Base-by-base conservation (phyloP, 176 grass and related monocot species). In the Aegilops tauschii region DNA sequence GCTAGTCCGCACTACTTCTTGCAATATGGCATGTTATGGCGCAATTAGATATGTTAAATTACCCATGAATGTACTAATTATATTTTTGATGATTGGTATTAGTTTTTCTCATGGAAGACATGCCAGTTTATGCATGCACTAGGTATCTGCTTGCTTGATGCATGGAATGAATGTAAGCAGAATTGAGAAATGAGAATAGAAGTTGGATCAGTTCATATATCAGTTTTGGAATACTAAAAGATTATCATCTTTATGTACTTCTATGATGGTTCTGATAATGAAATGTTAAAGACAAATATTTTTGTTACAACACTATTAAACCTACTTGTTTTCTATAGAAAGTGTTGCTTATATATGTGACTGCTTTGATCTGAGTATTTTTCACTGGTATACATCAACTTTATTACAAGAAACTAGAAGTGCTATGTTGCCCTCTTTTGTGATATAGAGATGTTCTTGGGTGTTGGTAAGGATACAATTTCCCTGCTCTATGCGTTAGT, bases 71-170 rank as follows among this genome's bases (percentile, higher is more conserved):
- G 54, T 59, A 50, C 11, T 58, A 34, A 18, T 39, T 73, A 73
- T 87, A 44, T 9, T 61, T 76, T 68, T 5, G 21, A 84, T 87
- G n/a, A 23, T 69, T 78, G 40, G 2, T 73, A 14, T 8, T 76
- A 29, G 8, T 45, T 21, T 39, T 47, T 65, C 5, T 8, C 17
- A 32, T 8, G 10, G 0, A 25, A 49, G 12, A 79, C 5, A 47
- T 81, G 17, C 9, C 40, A 69, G 1, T 75, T 12, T 45, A 31
- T 73, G 23, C 32, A 74, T 63, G 6, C 6, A 63, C 18, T 74
- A 16, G n/a, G 21, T 44, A 65, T 30, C 18, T 31, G 27, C 10
- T 62, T 39, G 25, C 0, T 10, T 44, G 27, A 73, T 73, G 29
- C 21, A 31, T 31, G 31, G 31, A 47, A 37, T 44, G 32, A 11